Percentiles rank a stretch among this genome's conserved stretches.
These are phyloP conservation scores for Coprinopsis cinerea DNA, from an alignment of 768 basidiomycete species.

Conservation along the genomic window DNA sequence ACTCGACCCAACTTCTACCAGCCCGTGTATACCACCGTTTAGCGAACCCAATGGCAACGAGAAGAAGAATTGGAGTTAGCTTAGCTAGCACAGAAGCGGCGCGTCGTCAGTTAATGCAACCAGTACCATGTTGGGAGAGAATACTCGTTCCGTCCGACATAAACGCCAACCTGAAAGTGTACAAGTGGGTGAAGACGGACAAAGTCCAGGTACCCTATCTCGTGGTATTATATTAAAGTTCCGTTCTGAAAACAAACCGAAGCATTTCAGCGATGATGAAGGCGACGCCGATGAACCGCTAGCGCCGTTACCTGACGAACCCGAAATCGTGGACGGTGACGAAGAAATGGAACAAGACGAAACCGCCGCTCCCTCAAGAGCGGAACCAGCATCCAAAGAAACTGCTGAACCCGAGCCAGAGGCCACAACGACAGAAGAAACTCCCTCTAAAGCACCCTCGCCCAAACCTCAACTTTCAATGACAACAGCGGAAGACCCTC, in stretches of 20 bases:
- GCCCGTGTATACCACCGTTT: not conserved
- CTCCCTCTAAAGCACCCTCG: constrained; percentile 48
- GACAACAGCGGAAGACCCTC: constrained; percentile 35
- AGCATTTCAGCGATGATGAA: constrained; percentile 90
- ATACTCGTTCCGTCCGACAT: constrained; percentile 59
- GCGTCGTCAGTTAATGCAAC: constrained; percentile 81
- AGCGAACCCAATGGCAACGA: constrained; percentile 50
- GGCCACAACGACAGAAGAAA: constrained; percentile 40
- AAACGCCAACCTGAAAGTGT: constrained; percentile 53
- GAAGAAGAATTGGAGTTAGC: constrained; percentile 73
- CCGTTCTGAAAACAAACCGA: not conserved
- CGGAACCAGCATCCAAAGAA: constrained; percentile 22
- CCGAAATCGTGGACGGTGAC: constrained; percentile 68
- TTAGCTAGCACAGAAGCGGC: constrained; percentile 75
- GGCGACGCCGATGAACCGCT: constrained; percentile 74
- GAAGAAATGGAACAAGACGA: constrained; percentile 76
- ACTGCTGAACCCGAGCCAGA: constrained; percentile 23
- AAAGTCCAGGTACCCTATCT: constrained; percentile 57
- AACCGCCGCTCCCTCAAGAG: constrained; percentile 32
- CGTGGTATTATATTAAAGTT: not conserved
- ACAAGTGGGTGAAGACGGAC: constrained; percentile 78
- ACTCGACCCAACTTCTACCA: not conserved
- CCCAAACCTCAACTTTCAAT: constrained; percentile 63
- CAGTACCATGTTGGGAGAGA: constrained; percentile 85
- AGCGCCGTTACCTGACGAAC: constrained; percentile 72